These are phyloP conservation scores for Cladosporium austrohemisphaericum DNA, from an alignment of 2,329 filamentous ascomycete genomes.

Conservation along the genomic window DNA sequence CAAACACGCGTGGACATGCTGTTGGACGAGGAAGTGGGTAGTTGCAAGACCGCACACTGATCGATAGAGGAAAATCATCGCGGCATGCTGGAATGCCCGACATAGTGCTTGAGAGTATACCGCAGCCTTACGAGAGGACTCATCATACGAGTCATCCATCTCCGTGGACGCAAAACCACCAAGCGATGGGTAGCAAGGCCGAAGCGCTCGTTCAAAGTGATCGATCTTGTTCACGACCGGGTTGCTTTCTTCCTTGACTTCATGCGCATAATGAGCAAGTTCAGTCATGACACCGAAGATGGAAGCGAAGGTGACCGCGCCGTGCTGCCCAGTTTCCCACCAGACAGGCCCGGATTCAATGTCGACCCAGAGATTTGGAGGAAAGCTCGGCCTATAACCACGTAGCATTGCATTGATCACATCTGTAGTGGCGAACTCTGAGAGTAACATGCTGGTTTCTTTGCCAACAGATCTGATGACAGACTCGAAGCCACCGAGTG, in stretches of 20 bases:
- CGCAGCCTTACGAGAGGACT: conserved; percentile 6
- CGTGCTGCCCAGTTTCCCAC: conserved; percentile 7
- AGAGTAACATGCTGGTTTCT: conserved; percentile 9
- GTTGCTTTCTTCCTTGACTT: not conserved
- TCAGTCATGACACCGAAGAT: conserved; percentile 12
- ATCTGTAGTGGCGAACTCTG: conserved; percentile 11
- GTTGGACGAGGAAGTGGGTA: conserved; percentile 8
- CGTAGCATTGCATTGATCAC: conserved; percentile 9
- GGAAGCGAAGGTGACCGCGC: conserved; percentile 7
- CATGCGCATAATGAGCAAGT: conserved; percentile 8
- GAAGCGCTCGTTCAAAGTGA: conserved; percentile 4
- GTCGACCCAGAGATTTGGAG: not conserved
- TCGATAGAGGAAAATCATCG: conserved; percentile 12
- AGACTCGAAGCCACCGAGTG: conserved; percentile 7
- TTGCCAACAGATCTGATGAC: not conserved
- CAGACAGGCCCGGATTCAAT: conserved; percentile 12
- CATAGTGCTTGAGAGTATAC: conserved; percentile 9
- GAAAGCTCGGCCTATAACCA: not conserved
- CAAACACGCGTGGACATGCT: conserved; percentile 8
- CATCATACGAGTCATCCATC: conserved; percentile 8
- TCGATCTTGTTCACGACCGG: conserved; percentile 6
- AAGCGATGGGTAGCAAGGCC: conserved; percentile 3
- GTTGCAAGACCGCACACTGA: conserved; percentile 8
- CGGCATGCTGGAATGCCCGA: conserved; percentile 9
- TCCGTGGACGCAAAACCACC: conserved; percentile 1